Base-by-base conservation (phyloP, 176 grass and related monocot species). In the Pontederia paniculata region DNA sequence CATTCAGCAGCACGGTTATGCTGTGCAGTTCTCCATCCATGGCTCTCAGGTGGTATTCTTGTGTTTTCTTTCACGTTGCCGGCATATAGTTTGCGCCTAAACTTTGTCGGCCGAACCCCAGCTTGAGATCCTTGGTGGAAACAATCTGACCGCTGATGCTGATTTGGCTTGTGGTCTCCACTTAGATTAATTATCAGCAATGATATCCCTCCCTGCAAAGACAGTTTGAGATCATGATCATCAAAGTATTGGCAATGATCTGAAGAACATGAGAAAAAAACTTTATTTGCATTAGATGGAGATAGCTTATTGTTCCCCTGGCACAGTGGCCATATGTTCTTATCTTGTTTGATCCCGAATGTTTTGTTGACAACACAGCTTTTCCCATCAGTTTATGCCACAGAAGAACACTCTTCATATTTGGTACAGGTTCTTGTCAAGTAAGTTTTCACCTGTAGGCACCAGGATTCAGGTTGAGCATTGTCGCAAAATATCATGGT, bases 21-120 rank as follows among this genome's bases (percentile, higher is more conserved):
- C 93, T 98, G 63, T 98, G 93, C 52, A 98, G 19, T 16, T 91
- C 73, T 21, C 83, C 77, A 44, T 73, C 68, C 62, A 77, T 88
- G 18, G 93, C 71, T 12, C 80, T 98, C 22, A 98, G 73, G 71
- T 98, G 93, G 70, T 91, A 98, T 64, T 98, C 93, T 67, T 84
- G n/a, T n/a, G n/a, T n/a, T n/a, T n/a, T n/a, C n/a, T n/a, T n/a
- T n/a, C n/a, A n/a, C 44, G 51, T 79, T 69, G 4, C 44, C 21
- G 9, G 78, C 54, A 23, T 55, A 64, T 9, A 66, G 73, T 58
- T 77, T 21, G 25, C 57, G 71, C 2, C 54, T 52, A 17, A 69
- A 60, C 17, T 52, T 76, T 74, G 48, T 54, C 17, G 69, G 48
- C 11, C 72, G 68, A 57, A 31, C 25, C 25, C 25, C 1, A 31